Conservation (phyloP, 176 grass and related monocot species). For the sorghum (Sorghum bicolor) region DNA sequence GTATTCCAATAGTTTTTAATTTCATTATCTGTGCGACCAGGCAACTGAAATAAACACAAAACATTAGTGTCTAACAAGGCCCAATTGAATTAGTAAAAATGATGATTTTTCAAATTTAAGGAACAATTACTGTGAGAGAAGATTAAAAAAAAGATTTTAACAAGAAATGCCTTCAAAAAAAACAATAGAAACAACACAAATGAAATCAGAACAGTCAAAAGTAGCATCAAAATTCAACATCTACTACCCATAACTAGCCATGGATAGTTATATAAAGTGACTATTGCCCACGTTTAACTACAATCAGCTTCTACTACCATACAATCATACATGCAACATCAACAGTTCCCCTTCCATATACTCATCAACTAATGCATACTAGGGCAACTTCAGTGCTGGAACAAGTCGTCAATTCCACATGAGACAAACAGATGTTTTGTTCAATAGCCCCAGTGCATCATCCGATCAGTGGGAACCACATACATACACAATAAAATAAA, state of each 20-base stretch:
- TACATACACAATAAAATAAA: no score
- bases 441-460: no score
- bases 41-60: constrained; percentile 48
- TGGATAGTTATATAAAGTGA: constrained; percentile 15
- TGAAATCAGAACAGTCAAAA: not conserved
- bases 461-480: no score
- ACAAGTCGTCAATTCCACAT: no score
- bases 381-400: not conserved
- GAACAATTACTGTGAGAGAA: not conserved
- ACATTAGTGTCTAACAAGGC: not conserved
- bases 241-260: not conserved
- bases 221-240: not conserved
- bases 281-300: not conserved
- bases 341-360: not conserved
- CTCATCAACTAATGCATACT: not conserved
- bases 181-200: not conserved
- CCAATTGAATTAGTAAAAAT: not conserved
- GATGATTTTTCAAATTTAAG: not conserved
- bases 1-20: constrained; percentile 90
- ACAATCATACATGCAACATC: not conserved
- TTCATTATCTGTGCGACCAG: constrained; percentile 81
- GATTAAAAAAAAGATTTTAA: not conserved
- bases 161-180: not conserved
- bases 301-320: not conserved
- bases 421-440: no score